Percentiles rank a stretch among this genome's conserved stretches.
Evolutionary conservation across 129 eudicot genomes (phyloP).

Genomic region (Centrapalus pauciflorus): DNA sequence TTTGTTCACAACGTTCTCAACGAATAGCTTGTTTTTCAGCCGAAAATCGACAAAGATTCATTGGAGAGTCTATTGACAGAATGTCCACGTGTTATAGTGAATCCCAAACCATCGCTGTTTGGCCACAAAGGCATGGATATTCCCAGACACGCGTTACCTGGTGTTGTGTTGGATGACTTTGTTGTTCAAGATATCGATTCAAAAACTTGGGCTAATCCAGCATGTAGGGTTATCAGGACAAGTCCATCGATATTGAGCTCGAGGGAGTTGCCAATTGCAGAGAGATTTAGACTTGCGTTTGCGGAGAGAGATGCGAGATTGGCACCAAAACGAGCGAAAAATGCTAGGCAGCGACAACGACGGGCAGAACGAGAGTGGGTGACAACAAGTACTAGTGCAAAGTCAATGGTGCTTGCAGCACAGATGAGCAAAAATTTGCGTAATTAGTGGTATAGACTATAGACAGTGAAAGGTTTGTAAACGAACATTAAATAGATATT

Average conservation of each 20-base stretch:
- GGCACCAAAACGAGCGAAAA: slow-evolving; percentile 96
- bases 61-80: slow-evolving; percentile 52
- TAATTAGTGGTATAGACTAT: slow-evolving; percentile 16
- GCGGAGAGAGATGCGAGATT: slow-evolving; percentile 80
- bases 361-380: slow-evolving; percentile 80
- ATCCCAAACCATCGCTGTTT: slow-evolving; percentile 76
- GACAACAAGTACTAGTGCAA: slow-evolving; percentile 50
- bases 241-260: slow-evolving; percentile 24
- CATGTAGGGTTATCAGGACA: slow-evolving; percentile 14
- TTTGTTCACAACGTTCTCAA: no score
- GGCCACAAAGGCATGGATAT: slow-evolving; percentile 58
- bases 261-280: slow-evolving; percentile 71
- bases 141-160: slow-evolving; percentile 57
- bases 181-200: slow-evolving; percentile 68
- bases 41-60: slow-evolving; percentile 74
- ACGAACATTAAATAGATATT: no score
- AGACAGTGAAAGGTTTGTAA: slow-evolving; percentile 4
- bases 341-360: slow-evolving; percentile 80
- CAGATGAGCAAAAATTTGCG: slow-evolving; percentile 52
- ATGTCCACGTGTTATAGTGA: slow-evolving; percentile 76
- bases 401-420: slow-evolving; percentile 75
- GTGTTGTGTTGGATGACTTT: slow-evolving; percentile 51
- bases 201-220: slow-evolving; percentile 60
- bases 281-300: slow-evolving; percentile 88
- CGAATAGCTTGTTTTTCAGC: slow-evolving; percentile 42